phyloP scores from a whole-genome alignment of 257 asterid genomes.

The Ilex aquifolium region DNA sequence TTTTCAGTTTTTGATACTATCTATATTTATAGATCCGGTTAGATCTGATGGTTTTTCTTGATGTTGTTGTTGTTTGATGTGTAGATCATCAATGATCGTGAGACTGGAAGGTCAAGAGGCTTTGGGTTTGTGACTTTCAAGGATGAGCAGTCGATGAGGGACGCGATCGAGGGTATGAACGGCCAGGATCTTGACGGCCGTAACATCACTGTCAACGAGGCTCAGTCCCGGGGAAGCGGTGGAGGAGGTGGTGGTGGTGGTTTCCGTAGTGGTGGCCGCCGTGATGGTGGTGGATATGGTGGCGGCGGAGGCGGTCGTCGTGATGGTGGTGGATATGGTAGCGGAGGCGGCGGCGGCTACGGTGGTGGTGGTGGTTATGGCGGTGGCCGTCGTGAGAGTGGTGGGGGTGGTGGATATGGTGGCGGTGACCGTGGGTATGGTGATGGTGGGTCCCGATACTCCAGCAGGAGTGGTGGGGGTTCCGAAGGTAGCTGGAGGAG shows the following conservation, averaged over 20 bases:
- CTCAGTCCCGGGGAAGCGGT: constrained; percentile 74
- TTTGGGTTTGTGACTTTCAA: constrained; percentile 87
- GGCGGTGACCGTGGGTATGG: background rate
- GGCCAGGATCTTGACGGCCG: constrained; percentile 87
- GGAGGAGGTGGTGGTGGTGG: constrained; percentile 33
- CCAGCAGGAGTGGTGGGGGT: too few species aligned
- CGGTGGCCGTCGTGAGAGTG: constrained; percentile 23
- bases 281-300: constrained; percentile 16
- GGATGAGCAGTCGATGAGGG: constrained; percentile 73
- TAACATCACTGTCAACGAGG: constrained; percentile 84
- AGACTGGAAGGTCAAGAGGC: constrained; percentile 94
- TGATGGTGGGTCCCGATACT: background rate
- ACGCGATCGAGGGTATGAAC: constrained; percentile 77
- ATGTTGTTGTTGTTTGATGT: background rate
- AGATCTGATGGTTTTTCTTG: constrained; percentile 22
- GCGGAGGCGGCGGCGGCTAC: constrained; percentile 25
- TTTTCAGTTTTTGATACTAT: constrained; percentile 18
- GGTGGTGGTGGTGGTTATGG: constrained; percentile 24
- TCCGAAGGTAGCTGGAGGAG: too few species aligned
- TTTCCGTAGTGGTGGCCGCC: constrained; percentile 8
- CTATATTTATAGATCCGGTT: background rate
- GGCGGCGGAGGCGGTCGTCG: constrained; percentile 7
- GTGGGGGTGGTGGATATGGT: background rate
- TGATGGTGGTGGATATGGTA: constrained; percentile 20
- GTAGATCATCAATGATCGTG: constrained; percentile 80